Evolutionary conservation across 495 filamentous ascomycete genomes (phyloP).

Genomic region (Lentithecium fluviatile): DNA sequence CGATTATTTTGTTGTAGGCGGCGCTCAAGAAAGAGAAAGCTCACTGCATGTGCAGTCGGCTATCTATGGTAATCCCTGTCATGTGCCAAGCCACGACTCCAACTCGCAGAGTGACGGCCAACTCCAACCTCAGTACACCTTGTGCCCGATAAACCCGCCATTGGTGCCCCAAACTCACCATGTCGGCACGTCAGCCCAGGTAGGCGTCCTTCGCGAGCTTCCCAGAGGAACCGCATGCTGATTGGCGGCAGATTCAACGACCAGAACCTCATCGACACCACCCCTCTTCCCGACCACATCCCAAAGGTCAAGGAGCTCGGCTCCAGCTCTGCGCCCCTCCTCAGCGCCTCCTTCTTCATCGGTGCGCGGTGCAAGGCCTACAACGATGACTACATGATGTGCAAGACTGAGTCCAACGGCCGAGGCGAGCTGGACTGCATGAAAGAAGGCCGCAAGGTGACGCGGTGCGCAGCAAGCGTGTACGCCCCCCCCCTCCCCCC

Average conservation of each 20-base stretch:
- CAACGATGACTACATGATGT: slow-evolving; percentile 99
- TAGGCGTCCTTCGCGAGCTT: slow-evolving; percentile 17
- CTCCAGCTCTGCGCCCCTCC: slow-evolving; percentile 82
- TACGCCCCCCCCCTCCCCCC: no score
- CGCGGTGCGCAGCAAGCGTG: slow-evolving; percentile 93
- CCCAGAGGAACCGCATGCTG: slow-evolving; percentile 31
- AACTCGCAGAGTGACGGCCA: not conserved
- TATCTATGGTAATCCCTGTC: not conserved
- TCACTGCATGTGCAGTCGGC: no score
- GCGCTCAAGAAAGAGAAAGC: no score
- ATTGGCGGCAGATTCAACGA: slow-evolving; percentile 75
- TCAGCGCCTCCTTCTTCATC: slow-evolving; percentile 95
- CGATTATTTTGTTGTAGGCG: no score
- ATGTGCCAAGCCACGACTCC: not conserved
- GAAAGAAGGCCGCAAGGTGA: slow-evolving; percentile 94
- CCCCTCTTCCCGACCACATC: slow-evolving; percentile 86
- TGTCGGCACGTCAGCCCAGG: slow-evolving; percentile 47
- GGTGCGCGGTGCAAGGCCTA: slow-evolving; percentile 89
- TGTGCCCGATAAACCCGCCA: slow-evolving; percentile 18
- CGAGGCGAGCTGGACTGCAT: slow-evolving; percentile 90
- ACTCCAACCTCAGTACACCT: slow-evolving; percentile 25
- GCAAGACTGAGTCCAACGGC: slow-evolving; percentile 87
- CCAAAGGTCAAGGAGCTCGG: slow-evolving; percentile 90
- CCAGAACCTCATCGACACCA: slow-evolving; percentile 88
- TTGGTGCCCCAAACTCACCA: slow-evolving; percentile 35